Evolutionary conservation across 495 filamentous ascomycete genomes (phyloP), one percentile per base, ranked within the genome.

Genomic region (Acidomyces sp.): DNA sequence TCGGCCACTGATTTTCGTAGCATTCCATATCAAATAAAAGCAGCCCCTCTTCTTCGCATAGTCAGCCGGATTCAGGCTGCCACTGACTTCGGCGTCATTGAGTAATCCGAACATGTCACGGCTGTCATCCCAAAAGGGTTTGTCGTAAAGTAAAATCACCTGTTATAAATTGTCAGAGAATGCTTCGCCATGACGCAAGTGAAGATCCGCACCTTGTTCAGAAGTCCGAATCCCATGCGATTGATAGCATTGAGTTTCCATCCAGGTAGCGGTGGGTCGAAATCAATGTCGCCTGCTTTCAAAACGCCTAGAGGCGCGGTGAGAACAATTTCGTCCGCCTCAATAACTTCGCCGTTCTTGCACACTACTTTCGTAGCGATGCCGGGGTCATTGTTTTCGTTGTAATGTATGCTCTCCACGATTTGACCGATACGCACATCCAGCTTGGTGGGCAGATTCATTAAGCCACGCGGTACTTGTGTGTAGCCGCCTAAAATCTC

Each of bases 11-110:
- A 83, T 92, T 43, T 84, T 81, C 42, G 85, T 76, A 42, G 84
- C 81, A 55, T 99, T 96, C 75, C 93, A 96, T 72, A 93, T 95
- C 50, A 96, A 72, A 53, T 95, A 99, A 64, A 90, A 93, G 7
- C 87, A 78, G 13, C 90, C 90, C 41, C 80, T 67, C 37, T 71
- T 72, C 10, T 62, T 53, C 1, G 69, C 60, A 41, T 85, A 85
- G 39, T 78, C 72, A 38, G 71, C 65, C 48, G 76, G 77, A 16
- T 65, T 54, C 45, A 72, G 64, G 41, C 75, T 78, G 34, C 65
- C 62, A 2, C 49, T 53, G 19, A 58, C 47, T 13, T 64, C 60
- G n/a, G 77, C 78, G 45, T 83, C 78, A 19, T 87, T 75, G 22
- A 96, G 67, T 22, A 94, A 72, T 6, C 90, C 90, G 54, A 96